Percentiles rank a stretch among this genome's conserved stretches.
Evolutionary conservation across 2,329 filamentous ascomycete genomes (phyloP).

Genomic region (Scedosporium minutisporum): DNA sequence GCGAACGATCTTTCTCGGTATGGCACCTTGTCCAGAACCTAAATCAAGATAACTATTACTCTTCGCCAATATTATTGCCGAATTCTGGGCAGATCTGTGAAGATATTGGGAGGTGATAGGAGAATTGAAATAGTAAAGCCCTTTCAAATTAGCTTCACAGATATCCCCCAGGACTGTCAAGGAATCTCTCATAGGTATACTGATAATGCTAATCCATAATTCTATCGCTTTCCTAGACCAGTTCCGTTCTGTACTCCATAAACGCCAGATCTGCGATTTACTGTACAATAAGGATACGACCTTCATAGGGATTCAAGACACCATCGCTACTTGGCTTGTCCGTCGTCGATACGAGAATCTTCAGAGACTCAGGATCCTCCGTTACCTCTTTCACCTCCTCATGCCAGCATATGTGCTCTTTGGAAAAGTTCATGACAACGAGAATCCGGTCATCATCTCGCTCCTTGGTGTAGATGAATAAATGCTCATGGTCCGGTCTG

Average conservation of each 20-base stretch:
- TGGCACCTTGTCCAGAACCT: too few relatives aligned
- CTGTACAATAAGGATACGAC: background rate
- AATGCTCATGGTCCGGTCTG: background rate
- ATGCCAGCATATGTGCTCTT: background rate
- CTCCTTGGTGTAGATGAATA: slow-evolving; percentile 5
- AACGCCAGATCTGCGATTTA: background rate
- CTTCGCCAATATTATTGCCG: too few relatives aligned
- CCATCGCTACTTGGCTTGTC: background rate
- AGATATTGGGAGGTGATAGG: too few relatives aligned
- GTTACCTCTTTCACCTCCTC: background rate
- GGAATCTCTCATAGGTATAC: background rate
- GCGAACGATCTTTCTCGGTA: too few relatives aligned
- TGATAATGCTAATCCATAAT: background rate
- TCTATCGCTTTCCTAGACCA: background rate
- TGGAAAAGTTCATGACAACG: slow-evolving; percentile 5
- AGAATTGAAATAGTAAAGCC: too few relatives aligned
- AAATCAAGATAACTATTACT: too few relatives aligned
- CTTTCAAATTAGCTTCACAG: too few relatives aligned
- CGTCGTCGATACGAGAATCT: background rate
- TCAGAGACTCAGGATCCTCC: background rate
- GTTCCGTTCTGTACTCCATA: background rate
- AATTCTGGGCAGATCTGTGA: too few relatives aligned
- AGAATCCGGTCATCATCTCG: background rate
- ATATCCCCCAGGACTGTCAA: too few relatives aligned
- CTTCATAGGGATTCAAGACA: background rate